Evolutionary conservation across 306 rosid genomes (phyloP).

Genomic region (Vigna angularis): DNA sequence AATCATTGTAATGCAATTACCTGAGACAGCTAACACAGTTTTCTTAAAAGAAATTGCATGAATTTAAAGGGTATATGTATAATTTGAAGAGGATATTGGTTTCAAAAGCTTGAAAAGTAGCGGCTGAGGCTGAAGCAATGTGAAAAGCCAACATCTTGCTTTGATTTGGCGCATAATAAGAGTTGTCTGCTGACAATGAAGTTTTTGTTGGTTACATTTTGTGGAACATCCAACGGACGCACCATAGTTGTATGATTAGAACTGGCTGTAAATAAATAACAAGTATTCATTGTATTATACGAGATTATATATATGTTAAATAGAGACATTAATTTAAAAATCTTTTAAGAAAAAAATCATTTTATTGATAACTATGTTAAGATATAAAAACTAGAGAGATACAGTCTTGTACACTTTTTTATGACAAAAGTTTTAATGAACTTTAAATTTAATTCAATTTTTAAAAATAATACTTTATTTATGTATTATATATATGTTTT

Average conservation of each 20-base stretch:
- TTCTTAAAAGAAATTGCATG: neutral
- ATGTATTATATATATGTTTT: too few relatives aligned
- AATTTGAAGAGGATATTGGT: neutral
- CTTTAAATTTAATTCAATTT: too few relatives aligned
- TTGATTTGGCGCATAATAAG: neutral
- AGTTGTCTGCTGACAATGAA: neutral
- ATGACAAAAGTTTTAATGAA: too few relatives aligned
- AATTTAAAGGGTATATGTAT: neutral
- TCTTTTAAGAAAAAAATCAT: too few relatives aligned
- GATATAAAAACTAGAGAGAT: too few relatives aligned
- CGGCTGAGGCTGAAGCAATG: neutral
- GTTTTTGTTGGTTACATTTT: neutral
- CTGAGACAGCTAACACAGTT: neutral
- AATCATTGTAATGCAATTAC: neutral
- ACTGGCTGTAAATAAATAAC: neutral
- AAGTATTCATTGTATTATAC: neutral
- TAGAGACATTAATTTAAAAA: too few relatives aligned
- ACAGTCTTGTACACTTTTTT: too few relatives aligned
- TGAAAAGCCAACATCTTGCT: neutral
- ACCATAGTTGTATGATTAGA: neutral
- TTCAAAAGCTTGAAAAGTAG: neutral
- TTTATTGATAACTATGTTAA: too few relatives aligned
- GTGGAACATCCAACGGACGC: neutral
- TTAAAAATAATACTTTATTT: too few relatives aligned
- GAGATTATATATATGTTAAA: too few relatives aligned